These are phyloP conservation scores for Gnaphalium uliginosum DNA, from an alignment of 129 eudicot genomes.

Conservation along the genomic window DNA sequence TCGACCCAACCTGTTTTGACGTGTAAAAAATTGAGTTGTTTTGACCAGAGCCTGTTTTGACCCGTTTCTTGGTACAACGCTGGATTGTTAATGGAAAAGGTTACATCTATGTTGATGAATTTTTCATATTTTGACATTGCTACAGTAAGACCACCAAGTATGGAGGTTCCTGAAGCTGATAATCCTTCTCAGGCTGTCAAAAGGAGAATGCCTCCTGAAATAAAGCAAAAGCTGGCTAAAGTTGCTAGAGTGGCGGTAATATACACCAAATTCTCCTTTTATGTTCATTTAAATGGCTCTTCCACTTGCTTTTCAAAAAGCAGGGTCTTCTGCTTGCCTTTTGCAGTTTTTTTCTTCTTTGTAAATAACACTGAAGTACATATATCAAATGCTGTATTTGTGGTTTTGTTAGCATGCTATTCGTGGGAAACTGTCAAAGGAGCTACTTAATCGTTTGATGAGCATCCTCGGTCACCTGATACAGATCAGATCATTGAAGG, in stretches of 20 bases:
- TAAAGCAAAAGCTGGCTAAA: slow-evolving; percentile 94
- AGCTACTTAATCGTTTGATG: slow-evolving; percentile 78
- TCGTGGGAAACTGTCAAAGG: slow-evolving; percentile 82
- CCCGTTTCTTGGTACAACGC: neutral
- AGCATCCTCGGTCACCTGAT: slow-evolving; percentile 93
- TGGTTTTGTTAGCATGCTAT: slow-evolving; percentile 62
- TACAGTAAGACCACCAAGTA: slow-evolving; percentile 90
- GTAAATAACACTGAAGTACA: slow-evolving; percentile 9
- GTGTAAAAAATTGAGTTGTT: too few relatives aligned
- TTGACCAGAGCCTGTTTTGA: neutral
- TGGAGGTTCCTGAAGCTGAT: slow-evolving; percentile 76
- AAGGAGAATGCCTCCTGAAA: slow-evolving; percentile 88
- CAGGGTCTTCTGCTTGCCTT: neutral
- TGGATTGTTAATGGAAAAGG: neutral
- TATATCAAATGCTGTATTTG: slow-evolving; percentile 12
- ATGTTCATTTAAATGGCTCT: neutral
- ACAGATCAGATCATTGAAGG: slow-evolving; percentile 93
- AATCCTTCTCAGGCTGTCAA: slow-evolving; percentile 73
- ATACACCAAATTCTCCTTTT: neutral
- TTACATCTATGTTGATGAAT: neutral
- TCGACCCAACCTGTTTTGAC: neutral
- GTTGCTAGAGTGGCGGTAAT: slow-evolving; percentile 93
- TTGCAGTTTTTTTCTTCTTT: slow-evolving; percentile 5
- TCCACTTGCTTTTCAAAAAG: neutral
- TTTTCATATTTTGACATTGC: slow-evolving; percentile 20